Conservation (phyloP, 2,329 filamentous ascomycete species). For the Colletotrichum incanum region DNA sequence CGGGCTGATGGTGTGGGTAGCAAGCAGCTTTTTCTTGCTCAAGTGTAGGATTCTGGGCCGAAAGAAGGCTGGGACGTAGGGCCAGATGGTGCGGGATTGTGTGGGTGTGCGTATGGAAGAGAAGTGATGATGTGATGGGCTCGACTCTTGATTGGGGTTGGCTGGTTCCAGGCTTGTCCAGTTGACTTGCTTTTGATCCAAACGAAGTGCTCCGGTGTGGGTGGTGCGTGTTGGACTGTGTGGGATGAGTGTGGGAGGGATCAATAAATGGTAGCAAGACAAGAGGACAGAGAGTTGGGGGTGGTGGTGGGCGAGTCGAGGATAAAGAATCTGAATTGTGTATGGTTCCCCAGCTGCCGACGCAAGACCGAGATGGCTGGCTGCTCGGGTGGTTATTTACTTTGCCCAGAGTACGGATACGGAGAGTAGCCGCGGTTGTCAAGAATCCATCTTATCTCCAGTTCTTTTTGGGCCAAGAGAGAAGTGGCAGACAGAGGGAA, state of each 20-base stretch:
- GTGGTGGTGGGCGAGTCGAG: conserved; percentile 26
- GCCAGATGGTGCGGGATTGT: conserved; percentile 18
- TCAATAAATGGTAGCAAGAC: conserved; percentile 5
- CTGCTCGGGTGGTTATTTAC: conserved; percentile 26
- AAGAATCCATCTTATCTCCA: conserved; percentile 40
- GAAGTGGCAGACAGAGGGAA: background rate
- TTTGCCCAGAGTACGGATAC: conserved; percentile 19
- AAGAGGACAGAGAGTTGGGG: background rate
- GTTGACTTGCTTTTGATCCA: conserved; percentile 39
- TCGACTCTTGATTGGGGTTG: conserved; percentile 29
- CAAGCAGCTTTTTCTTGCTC: conserved; percentile 39
- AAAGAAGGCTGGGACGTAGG: conserved; percentile 38
- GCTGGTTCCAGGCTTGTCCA: conserved; percentile 21
- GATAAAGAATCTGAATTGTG: conserved; percentile 26
- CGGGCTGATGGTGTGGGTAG: conserved; percentile 34
- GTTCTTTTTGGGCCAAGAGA: conserved; percentile 14
- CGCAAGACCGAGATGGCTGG: conserved; percentile 34
- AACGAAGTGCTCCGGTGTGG: conserved; percentile 19
- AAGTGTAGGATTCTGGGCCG: conserved; percentile 23
- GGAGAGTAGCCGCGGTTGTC: conserved; percentile 38
- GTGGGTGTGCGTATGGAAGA: conserved; percentile 33
- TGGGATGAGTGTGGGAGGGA: conserved; percentile 34
- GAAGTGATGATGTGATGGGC: conserved; percentile 42
- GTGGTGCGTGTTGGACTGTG: conserved; percentile 15
- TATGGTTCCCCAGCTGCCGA: conserved; percentile 26